Percentiles rank a stretch among this genome's conserved stretches.
Conservation (phyloP, 371 early-diverging fungal species). For the Actinomortierella ambigua region DNA sequence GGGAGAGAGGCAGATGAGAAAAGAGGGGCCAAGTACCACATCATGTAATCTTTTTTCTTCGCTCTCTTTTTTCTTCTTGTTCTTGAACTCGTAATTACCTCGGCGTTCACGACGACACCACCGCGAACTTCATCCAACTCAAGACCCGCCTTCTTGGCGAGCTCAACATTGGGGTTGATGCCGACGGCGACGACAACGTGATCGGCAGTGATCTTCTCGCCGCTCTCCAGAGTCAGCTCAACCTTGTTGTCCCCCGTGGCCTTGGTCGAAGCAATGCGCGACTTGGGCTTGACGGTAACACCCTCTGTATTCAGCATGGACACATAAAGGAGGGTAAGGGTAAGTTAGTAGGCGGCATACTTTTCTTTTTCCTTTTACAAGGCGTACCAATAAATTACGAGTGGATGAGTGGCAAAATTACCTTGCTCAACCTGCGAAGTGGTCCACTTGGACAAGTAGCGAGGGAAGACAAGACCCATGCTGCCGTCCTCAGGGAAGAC, state of each 20-base stretch:
- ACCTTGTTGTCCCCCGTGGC: constrained; percentile 52
- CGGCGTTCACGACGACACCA: constrained; percentile 78
- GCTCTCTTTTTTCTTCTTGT: too few species aligned
- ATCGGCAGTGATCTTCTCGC: constrained; percentile 58
- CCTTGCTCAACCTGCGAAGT: constrained; percentile 58
- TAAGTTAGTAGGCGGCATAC: not conserved
- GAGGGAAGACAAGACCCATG: constrained; percentile 75
- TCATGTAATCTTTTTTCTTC: too few species aligned
- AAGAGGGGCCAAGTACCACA: too few species aligned
- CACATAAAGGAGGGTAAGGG: not conserved
- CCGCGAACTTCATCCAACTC: constrained; percentile 71
- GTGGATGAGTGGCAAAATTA: constrained; percentile 34
- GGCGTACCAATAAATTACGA: too few species aligned
- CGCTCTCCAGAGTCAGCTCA: constrained; percentile 53
- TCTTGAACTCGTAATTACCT: constrained; percentile 13
- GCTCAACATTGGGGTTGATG: constrained; percentile 69
- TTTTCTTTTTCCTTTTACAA: too few species aligned
- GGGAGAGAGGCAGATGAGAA: too few species aligned
- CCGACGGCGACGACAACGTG: constrained; percentile 79
- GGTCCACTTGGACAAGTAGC: constrained; percentile 75
- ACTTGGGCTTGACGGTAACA: constrained; percentile 60
- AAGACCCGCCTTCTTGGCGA: constrained; percentile 71
- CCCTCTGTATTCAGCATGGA: constrained; percentile 50
- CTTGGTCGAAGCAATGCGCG: constrained; percentile 51
- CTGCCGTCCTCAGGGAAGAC: constrained; percentile 78